These are phyloP conservation scores for Pleomassaria siparia DNA, from an alignment of 2,329 filamentous ascomycete genomes.

Conservation along the genomic window DNA sequence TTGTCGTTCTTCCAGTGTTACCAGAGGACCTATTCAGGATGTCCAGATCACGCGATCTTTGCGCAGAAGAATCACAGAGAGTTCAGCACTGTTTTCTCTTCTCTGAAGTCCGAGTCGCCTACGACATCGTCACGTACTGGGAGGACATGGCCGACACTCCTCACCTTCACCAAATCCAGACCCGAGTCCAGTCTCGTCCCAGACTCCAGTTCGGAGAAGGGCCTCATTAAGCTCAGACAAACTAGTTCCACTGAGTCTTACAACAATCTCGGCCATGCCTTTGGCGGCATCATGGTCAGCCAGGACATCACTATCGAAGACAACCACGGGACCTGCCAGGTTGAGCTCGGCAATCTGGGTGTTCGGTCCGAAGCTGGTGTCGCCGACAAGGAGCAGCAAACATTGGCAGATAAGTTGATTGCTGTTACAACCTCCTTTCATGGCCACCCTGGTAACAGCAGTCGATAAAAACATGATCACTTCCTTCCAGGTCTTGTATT, in stretches of 20 bases:
- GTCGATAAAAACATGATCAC: no score
- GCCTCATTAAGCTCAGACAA: constrained; percentile 18
- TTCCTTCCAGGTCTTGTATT: neutral
- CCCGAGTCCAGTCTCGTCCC: constrained; percentile 16
- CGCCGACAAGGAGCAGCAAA: constrained; percentile 44
- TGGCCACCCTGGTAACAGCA: constrained; percentile 15
- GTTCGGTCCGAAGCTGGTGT: constrained; percentile 33
- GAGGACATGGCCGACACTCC: constrained; percentile 18
- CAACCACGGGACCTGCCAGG: constrained; percentile 17
- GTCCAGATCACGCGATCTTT: constrained; percentile 49
- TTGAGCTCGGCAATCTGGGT: constrained; percentile 38
- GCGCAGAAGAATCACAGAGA: constrained; percentile 50
- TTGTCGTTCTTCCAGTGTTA: constrained; percentile 49
- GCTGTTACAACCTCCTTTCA: constrained; percentile 34
- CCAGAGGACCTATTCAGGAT: constrained; percentile 47
- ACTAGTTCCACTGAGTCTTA: constrained; percentile 4
- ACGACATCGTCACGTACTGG: constrained; percentile 4
- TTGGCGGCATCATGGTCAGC: constrained; percentile 45
- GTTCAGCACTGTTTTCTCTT: constrained; percentile 44
- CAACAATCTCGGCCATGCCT: constrained; percentile 18
- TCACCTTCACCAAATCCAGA: constrained; percentile 12
- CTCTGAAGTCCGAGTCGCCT: constrained; percentile 7
- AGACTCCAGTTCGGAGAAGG: constrained; percentile 35
- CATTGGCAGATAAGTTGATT: constrained; percentile 43
- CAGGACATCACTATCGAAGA: constrained; percentile 35